Conservation (phyloP, 306 rosid species). For the Lablab purpureus region DNA sequence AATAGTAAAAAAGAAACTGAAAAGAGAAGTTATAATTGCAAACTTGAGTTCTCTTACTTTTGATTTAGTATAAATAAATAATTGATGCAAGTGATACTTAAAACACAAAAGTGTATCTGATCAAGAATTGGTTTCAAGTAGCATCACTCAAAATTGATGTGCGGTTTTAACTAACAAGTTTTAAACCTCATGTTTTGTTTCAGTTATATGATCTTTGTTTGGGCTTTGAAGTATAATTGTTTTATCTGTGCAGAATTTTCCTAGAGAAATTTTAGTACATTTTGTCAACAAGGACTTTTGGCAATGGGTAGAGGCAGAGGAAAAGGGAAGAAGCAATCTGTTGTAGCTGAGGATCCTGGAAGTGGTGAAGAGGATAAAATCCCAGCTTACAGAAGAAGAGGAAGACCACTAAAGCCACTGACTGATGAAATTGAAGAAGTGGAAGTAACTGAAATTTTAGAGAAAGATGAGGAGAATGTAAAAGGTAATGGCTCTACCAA, state of each 20-base stretch:
- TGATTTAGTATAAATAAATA: conserved; percentile 7
- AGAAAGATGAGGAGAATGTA: conserved; percentile 61
- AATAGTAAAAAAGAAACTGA: neutral
- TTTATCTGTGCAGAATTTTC: conserved; percentile 50
- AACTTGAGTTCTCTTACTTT: conserved; percentile 15
- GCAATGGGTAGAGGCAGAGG: conserved; percentile 80
- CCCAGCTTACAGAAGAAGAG: conserved; percentile 64
- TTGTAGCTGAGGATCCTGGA: conserved; percentile 58
- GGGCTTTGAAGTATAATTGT: conserved; percentile 41
- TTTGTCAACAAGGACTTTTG: conserved; percentile 38
- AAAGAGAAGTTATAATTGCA: conserved; percentile 17
- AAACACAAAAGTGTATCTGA: conserved; percentile 11
- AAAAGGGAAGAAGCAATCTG: conserved; percentile 71
- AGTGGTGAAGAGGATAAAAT: conserved; percentile 66
- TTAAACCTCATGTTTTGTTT: conserved; percentile 33
- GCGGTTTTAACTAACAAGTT: conserved; percentile 31
- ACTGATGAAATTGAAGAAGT: conserved; percentile 62
- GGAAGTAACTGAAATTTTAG: conserved; percentile 55
- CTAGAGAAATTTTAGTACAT: conserved; percentile 37
- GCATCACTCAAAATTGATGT: conserved; percentile 2
- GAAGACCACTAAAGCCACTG: conserved; percentile 63
- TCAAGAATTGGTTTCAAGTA: conserved; percentile 32
- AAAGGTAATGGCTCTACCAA: conserved; percentile 49
- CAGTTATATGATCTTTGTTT: conserved; percentile 28
- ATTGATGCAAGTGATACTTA: conserved; percentile 30